Base-by-base conservation (phyloP, 1,284 basidiomycete genomes). In the Sporisorium graminicola region DNA sequence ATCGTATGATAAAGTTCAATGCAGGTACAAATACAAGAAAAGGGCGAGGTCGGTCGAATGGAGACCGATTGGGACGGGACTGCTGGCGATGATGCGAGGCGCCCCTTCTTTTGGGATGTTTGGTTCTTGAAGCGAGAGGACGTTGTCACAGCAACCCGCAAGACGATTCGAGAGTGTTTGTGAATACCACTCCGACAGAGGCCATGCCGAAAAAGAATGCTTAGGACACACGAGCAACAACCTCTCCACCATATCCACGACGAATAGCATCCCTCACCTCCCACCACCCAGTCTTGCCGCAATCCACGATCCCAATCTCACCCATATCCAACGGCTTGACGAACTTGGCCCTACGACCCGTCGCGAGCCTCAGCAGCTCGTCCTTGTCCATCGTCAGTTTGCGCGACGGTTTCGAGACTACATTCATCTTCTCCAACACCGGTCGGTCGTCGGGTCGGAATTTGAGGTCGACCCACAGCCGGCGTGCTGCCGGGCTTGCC, bases 391-490 rank as follows among this genome's bases (percentile, higher is more conserved):
- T 91, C 80, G 90, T 90, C 37, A 95, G 88, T 50, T 90, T 89
- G 80, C 91, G 90, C 82, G 90, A 91, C 4, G 93, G 92, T 83
- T 89, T 90, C 86, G 90, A 91, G 78, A 94, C 88, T 80, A 93
- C 88, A 77, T 90, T 88, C 90, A 93, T 92, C 75, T 88, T 83
- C 58, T 87, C 88, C 65, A 96, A 88, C 20, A 95, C 93, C 1
- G 94, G 92, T 31, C 90, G 87, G 86, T 95, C 93, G 75, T 93
- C 91, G 2, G 73, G 57, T 56, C 93, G 89, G 87, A 94, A 95
- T 86, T 96, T 96, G 76, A 96, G 90, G 71, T 93, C 90, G 3
- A 92, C 92, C 93, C 94, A 95, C 86, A 96, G 92, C 37, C 83
- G 52, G 20, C 77, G 65, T 22, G 77, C 65, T 37, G 85, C 80